Percentiles rank a stretch among this genome's conserved stretches.
Conservation (phyloP, 805 yeast species). For the Myxozyma neotropica region DNA sequence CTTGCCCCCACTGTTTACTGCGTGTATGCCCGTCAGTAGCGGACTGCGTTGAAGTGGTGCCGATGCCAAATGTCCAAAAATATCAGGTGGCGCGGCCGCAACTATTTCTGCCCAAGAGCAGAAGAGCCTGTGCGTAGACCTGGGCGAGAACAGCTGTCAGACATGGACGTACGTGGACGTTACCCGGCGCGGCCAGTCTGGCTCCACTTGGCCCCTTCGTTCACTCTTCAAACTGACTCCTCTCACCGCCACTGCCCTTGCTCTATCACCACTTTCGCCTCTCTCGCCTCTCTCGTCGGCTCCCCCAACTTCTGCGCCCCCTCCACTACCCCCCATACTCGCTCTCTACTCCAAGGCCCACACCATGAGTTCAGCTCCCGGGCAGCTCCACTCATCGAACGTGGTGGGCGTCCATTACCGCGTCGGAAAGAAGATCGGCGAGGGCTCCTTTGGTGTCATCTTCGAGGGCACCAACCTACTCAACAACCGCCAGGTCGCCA, state of each 20-base stretch:
- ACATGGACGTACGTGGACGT: too few species aligned
- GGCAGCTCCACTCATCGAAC: slow-evolving; percentile 50
- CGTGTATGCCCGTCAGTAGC: too few species aligned
- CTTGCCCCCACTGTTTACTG: too few species aligned
- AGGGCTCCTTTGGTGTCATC: slow-evolving; percentile 96
- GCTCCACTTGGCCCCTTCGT: slow-evolving; percentile 1
- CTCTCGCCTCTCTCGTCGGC: slow-evolving; percentile 3
- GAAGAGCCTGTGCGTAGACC: too few species aligned
- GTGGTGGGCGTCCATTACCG: slow-evolving; percentile 94
- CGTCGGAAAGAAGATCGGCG: slow-evolving; percentile 97
- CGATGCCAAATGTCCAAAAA: too few species aligned
- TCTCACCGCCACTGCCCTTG: slow-evolving; percentile 1
- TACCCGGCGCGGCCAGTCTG: background rate
- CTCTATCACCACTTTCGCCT: slow-evolving; percentile 4
- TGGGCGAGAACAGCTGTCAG: too few species aligned
- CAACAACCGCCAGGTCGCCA: slow-evolving; percentile 91
- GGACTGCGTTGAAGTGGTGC: too few species aligned
- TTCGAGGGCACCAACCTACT: slow-evolving; percentile 93
- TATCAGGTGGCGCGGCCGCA: too few species aligned
- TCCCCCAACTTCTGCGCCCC: background rate
- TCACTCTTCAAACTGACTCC: slow-evolving; percentile 1
- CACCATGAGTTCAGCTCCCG: slow-evolving; percentile 31
- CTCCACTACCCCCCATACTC: slow-evolving; percentile 5
- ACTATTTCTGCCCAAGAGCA: too few species aligned
- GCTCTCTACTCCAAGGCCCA: slow-evolving; percentile 11